Base-by-base conservation (phyloP, 768 basidiomycete species). In the Paxillus ammoniavirescens region DNA sequence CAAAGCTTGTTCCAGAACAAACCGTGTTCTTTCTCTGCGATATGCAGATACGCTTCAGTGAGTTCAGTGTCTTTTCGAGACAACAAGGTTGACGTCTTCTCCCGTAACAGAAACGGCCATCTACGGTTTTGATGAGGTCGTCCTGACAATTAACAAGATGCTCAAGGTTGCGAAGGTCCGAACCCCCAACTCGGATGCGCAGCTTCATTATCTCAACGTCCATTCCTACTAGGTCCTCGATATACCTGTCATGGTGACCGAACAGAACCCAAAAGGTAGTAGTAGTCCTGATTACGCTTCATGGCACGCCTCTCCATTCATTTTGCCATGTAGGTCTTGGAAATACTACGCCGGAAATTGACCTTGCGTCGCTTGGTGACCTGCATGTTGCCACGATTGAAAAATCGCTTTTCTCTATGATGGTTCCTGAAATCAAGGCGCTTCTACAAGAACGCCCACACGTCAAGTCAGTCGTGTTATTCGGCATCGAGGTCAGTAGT, bases 391-490 rank as follows among this genome's bases (percentile, higher is more conserved):
- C 78, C 38, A 82, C 83, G 9, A 76, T 83, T 63, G 82, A 86
- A 60, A 97, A 97, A 68, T 83, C 84, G 0, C 78, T 82, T 49
- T 97, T 98, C 74, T 90, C 89, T 1, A 96, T 97, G 94, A 61
- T 86, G 50, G 86, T 83, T 0, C 80, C 86, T 6, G 82, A 90
- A 33, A 80, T 95, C 6, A 69, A 75, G 49, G 55, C 70, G 2
- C 56, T 84, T 8, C 73, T 96, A 49, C 64, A 67, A 18, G 60
- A 75, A 5, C 77, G 75, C 23, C 77, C 79, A 4, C 61, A 72
- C 13, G 65, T 87, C 53, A 76, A 77, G 38, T 82, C 81, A 7
- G 73, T 93, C 43, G 81, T 96, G 7, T 66, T 98, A 5, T 84
- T 93, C 56, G 95, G 95, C 14, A 93, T 96, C 47, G 94, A 96